Base-by-base conservation (phyloP, 495 filamentous ascomycete genomes). In the Penicillium coffeae region DNA sequence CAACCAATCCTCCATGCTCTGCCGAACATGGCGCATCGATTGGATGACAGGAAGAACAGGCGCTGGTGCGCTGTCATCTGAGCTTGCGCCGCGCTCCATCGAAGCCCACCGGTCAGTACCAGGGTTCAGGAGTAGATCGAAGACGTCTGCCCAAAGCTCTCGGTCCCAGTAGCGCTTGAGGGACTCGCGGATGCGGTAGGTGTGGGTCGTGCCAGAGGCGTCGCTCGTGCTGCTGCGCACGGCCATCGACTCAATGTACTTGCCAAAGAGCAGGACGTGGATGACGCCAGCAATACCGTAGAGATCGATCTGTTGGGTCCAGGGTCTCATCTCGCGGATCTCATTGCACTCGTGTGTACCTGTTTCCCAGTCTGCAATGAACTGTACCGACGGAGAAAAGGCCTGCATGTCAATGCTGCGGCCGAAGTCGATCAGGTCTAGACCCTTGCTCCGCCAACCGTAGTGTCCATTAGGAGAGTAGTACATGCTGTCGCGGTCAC, bases 271-370 rank as follows among this genome's bases (percentile, higher is more conserved):
- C 59, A 98, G 74, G 25, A 79, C 81, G 60, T 97, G 90, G 12
- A 96, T 69, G 12, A 87, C 86, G 6, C 88, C 89, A 0, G 93
- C 93, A 0, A 95, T 73, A 21, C 93, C 93, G 66, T 92, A 88
- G 46, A 97, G 90, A 65, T 98, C 93, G 48, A 95, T 85, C 62
- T 98, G 93, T 66, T 88, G 95, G 0, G 91, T 97, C 93, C 93
- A 98, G 2, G 89, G 88, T 10, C 91, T 76, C 54, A 86, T 76
- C 70, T 96, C 91, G 34, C 90, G 83, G 76, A 97, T 94, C 75
- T 98, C 93, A 32, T 87, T 85, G 66, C 93, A 97, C 61, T 98
- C 93, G 44, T 86, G 82, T 20, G 82, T 75, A 15, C 78, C 76
- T 2, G 87, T 87, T 65, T 90, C 84, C 93, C 94, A 98, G 65